A percentile compares a stretch with the other conserved stretches of the same genome.
Conservation (phyloP, 2,329 filamentous ascomycete genomes). For the Ophidiomyces ophidiicola region DNA sequence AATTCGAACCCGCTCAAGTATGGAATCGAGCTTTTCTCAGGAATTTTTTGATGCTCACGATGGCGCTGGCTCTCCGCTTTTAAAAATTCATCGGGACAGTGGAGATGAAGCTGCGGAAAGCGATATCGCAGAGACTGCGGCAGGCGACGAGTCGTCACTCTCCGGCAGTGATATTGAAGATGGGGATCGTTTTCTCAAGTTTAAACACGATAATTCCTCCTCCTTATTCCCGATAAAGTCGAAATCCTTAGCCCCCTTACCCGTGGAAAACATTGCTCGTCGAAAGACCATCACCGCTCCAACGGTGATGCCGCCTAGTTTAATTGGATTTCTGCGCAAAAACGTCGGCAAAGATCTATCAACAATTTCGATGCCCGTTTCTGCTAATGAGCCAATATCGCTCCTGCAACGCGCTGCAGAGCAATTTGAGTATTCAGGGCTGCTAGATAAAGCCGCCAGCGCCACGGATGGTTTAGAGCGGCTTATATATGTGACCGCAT, state of each 20-base stretch:
- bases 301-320: slow-evolving; percentile 68
- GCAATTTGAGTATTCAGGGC: slow-evolving; percentile 75
- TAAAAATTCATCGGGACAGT: slow-evolving; percentile 62
- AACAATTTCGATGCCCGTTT: slow-evolving; percentile 94
- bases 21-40: slow-evolving; percentile 69
- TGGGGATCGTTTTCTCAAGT: slow-evolving; percentile 30
- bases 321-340: slow-evolving; percentile 89
- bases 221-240: slow-evolving; percentile 62
- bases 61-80: slow-evolving; percentile 50
- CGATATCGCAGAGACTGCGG: slow-evolving; percentile 37
- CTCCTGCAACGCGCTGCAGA: slow-evolving; percentile 80
- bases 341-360: slow-evolving; percentile 97
- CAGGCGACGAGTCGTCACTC: slow-evolving; percentile 40
- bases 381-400: slow-evolving; percentile 84
- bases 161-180: slow-evolving; percentile 49
- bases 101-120: slow-evolving; percentile 56
- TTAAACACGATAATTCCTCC: slow-evolving; percentile 27
- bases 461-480: slow-evolving; percentile 51
- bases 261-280: slow-evolving; percentile 54
- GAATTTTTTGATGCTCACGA: slow-evolving; percentile 92
- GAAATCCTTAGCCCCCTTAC: slow-evolving; percentile 64
- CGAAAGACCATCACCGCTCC: slow-evolving; percentile 60
- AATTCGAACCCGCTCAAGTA: slow-evolving; percentile 50
- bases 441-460: slow-evolving; percentile 62
- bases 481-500: slow-evolving; percentile 74